A percentile compares a stretch with the other conserved stretches of the same genome.
Evolutionary conservation across 306 rosid species (phyloP).

Genomic region (Cucumis hystrix): DNA sequence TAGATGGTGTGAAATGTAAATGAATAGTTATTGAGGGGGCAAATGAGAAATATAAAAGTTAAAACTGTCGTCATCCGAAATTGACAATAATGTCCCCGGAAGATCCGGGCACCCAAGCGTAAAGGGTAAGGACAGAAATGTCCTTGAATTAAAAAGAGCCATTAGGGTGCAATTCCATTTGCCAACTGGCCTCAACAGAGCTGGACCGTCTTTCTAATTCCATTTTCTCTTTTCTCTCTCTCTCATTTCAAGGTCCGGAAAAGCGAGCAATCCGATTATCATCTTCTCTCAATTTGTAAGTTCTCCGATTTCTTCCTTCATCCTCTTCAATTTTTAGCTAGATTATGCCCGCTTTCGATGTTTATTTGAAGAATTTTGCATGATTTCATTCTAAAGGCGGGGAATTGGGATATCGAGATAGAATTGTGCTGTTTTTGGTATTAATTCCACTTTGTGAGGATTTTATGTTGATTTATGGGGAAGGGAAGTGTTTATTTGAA

Average conservation of each 20-base stretch:
- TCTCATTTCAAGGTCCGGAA: background rate
- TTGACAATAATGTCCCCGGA: background rate
- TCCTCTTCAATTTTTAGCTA: background rate
- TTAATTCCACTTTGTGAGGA: background rate
- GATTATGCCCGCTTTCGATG: background rate
- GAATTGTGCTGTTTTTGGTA: background rate
- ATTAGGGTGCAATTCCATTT: background rate
- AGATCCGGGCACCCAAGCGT: background rate
- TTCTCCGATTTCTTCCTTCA: background rate
- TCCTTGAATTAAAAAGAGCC: background rate
- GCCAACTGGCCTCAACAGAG: constrained; percentile 4
- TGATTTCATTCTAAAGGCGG: background rate
- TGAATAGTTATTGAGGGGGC: background rate
- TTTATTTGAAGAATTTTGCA: background rate
- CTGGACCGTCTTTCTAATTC: background rate
- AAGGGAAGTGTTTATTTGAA: background rate
- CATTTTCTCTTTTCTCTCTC: background rate
- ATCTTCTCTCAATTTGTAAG: constrained; percentile 7
- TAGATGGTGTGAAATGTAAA: background rate
- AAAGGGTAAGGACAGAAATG: background rate
- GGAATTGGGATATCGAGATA: background rate
- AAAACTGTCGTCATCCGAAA: background rate
- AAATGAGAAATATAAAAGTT: background rate
- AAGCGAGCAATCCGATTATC: constrained; percentile 1
- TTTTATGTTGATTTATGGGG: background rate